Conservation (phyloP, 1,284 basidiomycete genomes). For the Exobasidium cylindrosporum region DNA sequence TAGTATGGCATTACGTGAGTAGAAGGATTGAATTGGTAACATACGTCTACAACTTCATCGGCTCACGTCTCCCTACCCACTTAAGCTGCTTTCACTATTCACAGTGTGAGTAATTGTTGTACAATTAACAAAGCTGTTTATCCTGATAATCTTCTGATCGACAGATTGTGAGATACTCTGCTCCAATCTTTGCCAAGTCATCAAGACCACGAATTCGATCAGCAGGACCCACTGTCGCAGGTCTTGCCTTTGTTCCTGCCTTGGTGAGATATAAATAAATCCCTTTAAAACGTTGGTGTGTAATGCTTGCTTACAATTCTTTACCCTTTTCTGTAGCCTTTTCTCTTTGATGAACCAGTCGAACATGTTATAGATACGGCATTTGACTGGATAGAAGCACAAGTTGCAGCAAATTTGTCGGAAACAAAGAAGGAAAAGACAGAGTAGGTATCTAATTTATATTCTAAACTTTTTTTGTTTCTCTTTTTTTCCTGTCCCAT, state of each 20-base stretch:
- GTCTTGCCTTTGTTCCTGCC: slow-evolving; percentile 57
- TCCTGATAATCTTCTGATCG: background rate
- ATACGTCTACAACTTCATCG: background rate
- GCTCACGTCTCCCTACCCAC: background rate
- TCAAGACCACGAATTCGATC: slow-evolving; percentile 65
- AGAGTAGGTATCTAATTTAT: slow-evolving; percentile 16
- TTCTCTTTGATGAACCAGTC: slow-evolving; percentile 55
- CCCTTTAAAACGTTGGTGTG: background rate
- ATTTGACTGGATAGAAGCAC: slow-evolving; percentile 59
- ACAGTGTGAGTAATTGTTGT: slow-evolving; percentile 26
- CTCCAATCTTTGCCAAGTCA: slow-evolving; percentile 69
- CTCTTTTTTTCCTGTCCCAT: too few species aligned
- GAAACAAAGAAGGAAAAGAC: slow-evolving; percentile 2
- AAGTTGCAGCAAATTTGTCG: slow-evolving; percentile 2
- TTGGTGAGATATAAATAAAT: too few species aligned
- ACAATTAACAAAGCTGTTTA: background rate
- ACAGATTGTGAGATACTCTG: slow-evolving; percentile 62
- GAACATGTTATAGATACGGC: slow-evolving; percentile 58
- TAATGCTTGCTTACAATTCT: slow-evolving; percentile 41
- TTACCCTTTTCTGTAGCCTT: slow-evolving; percentile 24
- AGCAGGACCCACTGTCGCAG: slow-evolving; percentile 79
- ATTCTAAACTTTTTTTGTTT: too few species aligned
- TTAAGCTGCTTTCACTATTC: slow-evolving; percentile 46
- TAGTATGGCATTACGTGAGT: slow-evolving; percentile 37
- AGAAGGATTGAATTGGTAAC: background rate